Conservation (phyloP, 768 basidiomycete genomes). For the Russula compacta region DNA sequence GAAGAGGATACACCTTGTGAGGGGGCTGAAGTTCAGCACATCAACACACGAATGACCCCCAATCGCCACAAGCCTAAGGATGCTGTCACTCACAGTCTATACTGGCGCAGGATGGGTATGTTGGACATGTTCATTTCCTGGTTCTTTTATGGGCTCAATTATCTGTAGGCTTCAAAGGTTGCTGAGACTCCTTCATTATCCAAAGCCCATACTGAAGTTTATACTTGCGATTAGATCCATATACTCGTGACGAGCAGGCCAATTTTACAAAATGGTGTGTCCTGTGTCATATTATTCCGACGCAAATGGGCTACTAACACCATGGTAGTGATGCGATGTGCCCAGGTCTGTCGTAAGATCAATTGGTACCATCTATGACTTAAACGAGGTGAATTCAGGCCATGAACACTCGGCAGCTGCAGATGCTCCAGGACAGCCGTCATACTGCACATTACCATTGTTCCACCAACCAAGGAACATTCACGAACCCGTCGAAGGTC, state of each 20-base stretch:
- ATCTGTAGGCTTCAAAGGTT: constrained; percentile 46
- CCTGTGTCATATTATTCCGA: constrained; percentile 7
- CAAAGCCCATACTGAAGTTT: background rate
- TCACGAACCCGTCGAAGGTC: constrained; percentile 24
- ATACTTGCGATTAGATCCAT: constrained; percentile 36
- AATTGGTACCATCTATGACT: background rate
- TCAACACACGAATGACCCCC: constrained; percentile 35
- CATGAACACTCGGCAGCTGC: constrained; percentile 39
- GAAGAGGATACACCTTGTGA: constrained; percentile 31
- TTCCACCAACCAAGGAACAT: constrained; percentile 37
- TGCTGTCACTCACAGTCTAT: constrained; percentile 42
- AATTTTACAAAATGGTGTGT: constrained; percentile 47
- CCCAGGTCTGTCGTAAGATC: constrained; percentile 28
- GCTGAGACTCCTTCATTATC: too few species aligned
- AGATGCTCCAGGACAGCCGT: constrained; percentile 36
- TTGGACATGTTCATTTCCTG: background rate
- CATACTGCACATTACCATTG: constrained; percentile 44
- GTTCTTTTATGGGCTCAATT: background rate
- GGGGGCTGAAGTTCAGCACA: constrained; percentile 39
- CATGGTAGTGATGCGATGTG: constrained; percentile 41
- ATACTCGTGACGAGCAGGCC: constrained; percentile 46
- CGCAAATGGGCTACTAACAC: background rate
- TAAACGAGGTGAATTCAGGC: constrained; percentile 26
- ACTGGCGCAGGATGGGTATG: constrained; percentile 52
- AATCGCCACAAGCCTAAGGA: constrained; percentile 43